Conservation (phyloP, 306 rosid genomes). For the Castanopsis chinensis region DNA sequence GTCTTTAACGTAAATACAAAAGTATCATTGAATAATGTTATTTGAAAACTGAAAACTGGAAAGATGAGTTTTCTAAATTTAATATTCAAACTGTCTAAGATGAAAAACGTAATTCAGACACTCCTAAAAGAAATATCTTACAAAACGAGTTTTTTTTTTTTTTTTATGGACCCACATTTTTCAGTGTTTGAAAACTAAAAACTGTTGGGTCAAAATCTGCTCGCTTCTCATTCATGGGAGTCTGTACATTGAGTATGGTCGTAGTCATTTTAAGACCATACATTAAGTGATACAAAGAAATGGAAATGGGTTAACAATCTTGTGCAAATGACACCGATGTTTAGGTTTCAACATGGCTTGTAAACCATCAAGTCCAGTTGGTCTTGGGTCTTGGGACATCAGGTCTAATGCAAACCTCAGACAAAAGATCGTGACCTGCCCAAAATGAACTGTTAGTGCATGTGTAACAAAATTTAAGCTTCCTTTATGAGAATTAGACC, state of each 20-base stretch:
- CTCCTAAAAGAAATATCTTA: no score
- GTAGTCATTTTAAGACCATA: neutral
- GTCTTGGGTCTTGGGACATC: neutral
- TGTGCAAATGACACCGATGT: neutral
- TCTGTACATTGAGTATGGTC: neutral
- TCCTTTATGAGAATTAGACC: neutral
- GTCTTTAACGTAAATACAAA: no score
- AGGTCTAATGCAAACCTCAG: neutral
- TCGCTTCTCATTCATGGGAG: neutral
- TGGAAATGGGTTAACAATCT: neutral
- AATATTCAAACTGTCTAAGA: no score
- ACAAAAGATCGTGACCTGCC: neutral
- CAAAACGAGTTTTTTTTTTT: no score
- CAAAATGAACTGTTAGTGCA: neutral
- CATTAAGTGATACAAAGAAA: neutral
- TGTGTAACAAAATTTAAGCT: neutral
- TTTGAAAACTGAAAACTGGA: no score
- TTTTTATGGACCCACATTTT: no score
- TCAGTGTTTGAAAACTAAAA: no score
- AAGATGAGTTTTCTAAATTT: no score
- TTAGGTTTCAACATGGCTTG: neutral
- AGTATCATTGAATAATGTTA: fast-evolving
- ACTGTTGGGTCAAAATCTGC: neutral
- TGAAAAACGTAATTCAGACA: fast-evolving
- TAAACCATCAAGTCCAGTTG: neutral